Conservation (phyloP, 2,329 filamentous ascomycete species). For the Apiospora aurea region DNA sequence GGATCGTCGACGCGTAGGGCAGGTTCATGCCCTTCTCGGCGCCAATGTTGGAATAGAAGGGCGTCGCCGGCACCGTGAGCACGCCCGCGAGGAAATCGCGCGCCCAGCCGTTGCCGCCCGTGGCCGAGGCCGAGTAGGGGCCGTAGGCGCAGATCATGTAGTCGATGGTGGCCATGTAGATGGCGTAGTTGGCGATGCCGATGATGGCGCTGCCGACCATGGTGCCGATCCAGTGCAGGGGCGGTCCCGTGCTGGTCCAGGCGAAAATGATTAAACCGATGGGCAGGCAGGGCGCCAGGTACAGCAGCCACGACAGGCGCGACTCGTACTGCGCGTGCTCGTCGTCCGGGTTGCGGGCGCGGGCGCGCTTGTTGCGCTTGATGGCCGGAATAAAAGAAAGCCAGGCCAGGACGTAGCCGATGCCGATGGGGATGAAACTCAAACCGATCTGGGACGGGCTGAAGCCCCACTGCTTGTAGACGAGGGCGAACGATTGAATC, state of each 20-base stretch:
- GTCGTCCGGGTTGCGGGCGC: conserved; percentile 52
- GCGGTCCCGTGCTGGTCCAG: conserved; percentile 61
- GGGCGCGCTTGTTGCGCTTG: conserved; percentile 50
- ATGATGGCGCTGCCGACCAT: conserved; percentile 68
- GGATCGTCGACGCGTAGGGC: conserved; percentile 61
- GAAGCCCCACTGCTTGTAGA: conserved; percentile 69
- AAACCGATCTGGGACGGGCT: conserved; percentile 46
- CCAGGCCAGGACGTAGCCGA: conserved; percentile 67
- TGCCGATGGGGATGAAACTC: conserved; percentile 53
- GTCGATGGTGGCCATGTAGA: conserved; percentile 70
- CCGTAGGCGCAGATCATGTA: conserved; percentile 69
- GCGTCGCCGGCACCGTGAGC: conserved; percentile 67
- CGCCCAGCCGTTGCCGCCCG: conserved; percentile 71
- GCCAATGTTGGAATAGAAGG: conserved; percentile 58
- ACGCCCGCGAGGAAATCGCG: conserved; percentile 71
- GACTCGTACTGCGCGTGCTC: conserved; percentile 69
- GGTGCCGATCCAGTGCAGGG: conserved; percentile 67
- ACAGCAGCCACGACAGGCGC: conserved; percentile 66
- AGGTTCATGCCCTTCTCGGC: conserved; percentile 55
- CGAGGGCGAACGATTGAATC: conserved; percentile 66
- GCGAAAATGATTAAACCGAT: conserved; percentile 71
- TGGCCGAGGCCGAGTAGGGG: conserved; percentile 70
- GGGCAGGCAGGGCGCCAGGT: conserved; percentile 62
- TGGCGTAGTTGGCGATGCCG: conserved; percentile 66
- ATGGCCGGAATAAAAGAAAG: conserved; percentile 61